Conservation (phyloP, 257 asterid species). For the Sherardia arvensis region DNA sequence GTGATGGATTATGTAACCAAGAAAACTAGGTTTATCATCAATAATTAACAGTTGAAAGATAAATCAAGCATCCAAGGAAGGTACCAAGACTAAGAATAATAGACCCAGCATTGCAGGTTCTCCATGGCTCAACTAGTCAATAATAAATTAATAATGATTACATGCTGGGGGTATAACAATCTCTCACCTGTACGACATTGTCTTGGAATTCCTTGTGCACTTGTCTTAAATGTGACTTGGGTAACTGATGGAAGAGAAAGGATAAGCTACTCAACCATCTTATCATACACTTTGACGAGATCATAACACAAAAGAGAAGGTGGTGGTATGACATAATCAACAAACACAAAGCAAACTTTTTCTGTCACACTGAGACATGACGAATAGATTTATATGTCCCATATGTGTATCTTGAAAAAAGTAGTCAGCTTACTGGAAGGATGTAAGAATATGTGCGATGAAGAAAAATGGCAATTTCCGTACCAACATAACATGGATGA, state of each 20-base stretch:
- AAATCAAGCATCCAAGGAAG: not conserved
- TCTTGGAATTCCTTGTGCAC: conserved; percentile 69
- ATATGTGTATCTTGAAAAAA: not conserved
- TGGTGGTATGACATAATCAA: not conserved
- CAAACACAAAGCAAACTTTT: not conserved
- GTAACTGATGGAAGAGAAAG: conserved; percentile 33
- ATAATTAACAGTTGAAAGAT: not conserved
- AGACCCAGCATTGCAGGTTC: not conserved
- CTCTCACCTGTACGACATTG: conserved; percentile 46
- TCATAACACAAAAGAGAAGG: not conserved
- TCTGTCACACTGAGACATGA: not conserved
- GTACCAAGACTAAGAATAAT: not conserved
- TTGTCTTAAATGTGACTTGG: conserved; percentile 68
- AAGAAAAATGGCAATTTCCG: not conserved
- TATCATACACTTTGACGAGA: not conserved
- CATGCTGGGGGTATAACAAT: conserved; percentile 10
- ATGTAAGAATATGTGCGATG: not conserved
- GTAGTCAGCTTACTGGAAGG: not conserved
- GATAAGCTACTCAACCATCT: not conserved
- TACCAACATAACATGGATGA: conserved; percentile 10
- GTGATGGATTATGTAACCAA: not conserved
- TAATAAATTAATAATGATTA: not conserved
- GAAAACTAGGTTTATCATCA: not conserved
- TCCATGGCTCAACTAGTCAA: not conserved
- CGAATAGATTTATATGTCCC: not conserved